These are phyloP conservation scores for Elsinoe batatas DNA, from an alignment of 2,329 filamentous ascomycete genomes.

Conservation along the genomic window DNA sequence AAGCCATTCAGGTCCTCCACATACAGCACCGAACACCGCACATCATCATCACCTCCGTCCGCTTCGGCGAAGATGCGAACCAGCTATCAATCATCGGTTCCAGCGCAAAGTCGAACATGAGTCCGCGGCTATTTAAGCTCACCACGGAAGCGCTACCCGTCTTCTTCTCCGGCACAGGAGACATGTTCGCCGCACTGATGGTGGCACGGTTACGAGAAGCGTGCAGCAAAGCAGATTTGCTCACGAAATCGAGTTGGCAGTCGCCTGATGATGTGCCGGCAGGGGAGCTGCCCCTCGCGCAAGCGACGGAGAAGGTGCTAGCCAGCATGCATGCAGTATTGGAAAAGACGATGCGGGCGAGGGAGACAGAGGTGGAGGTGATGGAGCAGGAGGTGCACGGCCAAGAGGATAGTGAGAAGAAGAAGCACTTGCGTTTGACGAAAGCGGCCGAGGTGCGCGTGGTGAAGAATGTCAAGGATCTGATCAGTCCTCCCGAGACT, in stretches of 20 bases:
- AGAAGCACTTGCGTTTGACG: constrained; percentile 57
- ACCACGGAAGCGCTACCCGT: constrained; percentile 79
- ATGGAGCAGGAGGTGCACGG: constrained; percentile 37
- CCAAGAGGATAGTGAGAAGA: constrained; percentile 41
- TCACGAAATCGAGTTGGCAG: constrained; percentile 57
- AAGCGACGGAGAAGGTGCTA: constrained; percentile 74
- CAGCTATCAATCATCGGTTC: constrained; percentile 59
- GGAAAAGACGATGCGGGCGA: constrained; percentile 53
- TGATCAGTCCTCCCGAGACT: constrained; percentile 60
- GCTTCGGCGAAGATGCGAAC: constrained; percentile 44
- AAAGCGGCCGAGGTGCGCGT: constrained; percentile 84
- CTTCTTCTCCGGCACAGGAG: constrained; percentile 92
- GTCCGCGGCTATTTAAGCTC: constrained; percentile 77
- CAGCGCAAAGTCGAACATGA: constrained; percentile 53
- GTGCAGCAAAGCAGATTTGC: constrained; percentile 46
- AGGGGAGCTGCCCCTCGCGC: constrained; percentile 68
- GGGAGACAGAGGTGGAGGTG: constrained; percentile 51
- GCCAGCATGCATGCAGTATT: constrained; percentile 88
- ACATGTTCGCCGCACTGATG: constrained; percentile 95
- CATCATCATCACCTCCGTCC: constrained; percentile 84
- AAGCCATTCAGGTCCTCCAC: constrained; percentile 71
- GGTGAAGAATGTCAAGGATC: constrained; percentile 60
- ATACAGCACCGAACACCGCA: constrained; percentile 60
- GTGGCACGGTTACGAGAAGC: constrained; percentile 82
- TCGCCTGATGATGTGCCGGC: constrained; percentile 61